These are phyloP conservation scores for Coix lacrymajobi DNA, from an alignment of 176 grass and related monocot species.

Conservation along the genomic window DNA sequence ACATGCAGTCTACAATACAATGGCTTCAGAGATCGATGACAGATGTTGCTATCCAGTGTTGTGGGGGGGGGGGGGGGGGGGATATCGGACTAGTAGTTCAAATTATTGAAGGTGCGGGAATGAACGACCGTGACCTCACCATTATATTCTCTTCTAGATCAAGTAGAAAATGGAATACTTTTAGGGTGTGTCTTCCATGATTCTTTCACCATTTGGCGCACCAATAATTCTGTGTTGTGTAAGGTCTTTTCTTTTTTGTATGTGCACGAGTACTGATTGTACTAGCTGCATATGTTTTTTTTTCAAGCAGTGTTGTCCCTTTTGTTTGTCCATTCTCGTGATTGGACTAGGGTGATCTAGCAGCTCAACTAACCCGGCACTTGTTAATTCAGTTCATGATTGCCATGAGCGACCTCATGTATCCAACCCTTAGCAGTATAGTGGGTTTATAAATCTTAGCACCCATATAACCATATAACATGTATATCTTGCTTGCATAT, in stretches of 20 bases:
- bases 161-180: conserved; percentile 45
- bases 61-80: no score
- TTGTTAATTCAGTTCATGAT: conserved; percentile 38
- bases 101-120: conserved; percentile 36
- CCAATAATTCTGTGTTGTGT: conserved; percentile 14
- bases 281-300: conserved; percentile 13
- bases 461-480: background rate
- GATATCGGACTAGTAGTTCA: conserved; percentile 33
- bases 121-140: conserved; percentile 46
- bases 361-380: conserved; percentile 20
- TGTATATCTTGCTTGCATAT: conserved; percentile 14
- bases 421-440: background rate
- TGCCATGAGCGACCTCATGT: conserved; percentile 7
- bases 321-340: conserved; percentile 14
- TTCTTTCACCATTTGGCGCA: conserved; percentile 26
- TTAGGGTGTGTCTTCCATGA: conserved; percentile 21
- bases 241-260: conserved; percentile 3
- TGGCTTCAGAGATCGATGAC: conserved; percentile 9
- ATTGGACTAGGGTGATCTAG: conserved; percentile 35
- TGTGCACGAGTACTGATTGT: background rate
- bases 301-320: background rate
- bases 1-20: background rate
- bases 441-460: background rate
- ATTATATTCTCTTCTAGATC: conserved; percentile 42
- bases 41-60: conserved; percentile 15